Base-by-base conservation (phyloP, 352 stramenopile genomes). In the Hyaloperonospora arabidopsidis region DNA sequence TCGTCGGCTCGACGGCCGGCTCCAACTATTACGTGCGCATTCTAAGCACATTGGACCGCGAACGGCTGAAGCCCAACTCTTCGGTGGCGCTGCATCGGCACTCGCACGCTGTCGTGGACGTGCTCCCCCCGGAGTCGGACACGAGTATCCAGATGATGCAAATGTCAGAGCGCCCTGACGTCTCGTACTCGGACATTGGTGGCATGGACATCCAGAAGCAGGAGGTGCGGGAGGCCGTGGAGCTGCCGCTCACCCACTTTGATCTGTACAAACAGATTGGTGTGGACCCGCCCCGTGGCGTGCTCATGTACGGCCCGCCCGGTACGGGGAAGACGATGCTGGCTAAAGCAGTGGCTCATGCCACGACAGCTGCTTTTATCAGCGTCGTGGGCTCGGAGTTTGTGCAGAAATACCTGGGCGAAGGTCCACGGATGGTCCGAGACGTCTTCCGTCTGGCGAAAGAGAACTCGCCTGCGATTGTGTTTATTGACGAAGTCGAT, bases 401-500 rank as follows among this genome's bases (percentile, higher is more conserved):
- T 70, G 97, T 99, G 45, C 97, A 99, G 70, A 99, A 99, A 76
- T 99, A 99, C 64, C 66, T 99, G 12, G 87, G 88, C 18, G 97
- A 99, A 79, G 97, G 97, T n/a, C 97, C 97, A 44, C 95, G 97
- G 40, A 99, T 99, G 97, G 97, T 99, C 50, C 93, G 97, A 50
- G 97, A 99, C 71, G 97, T 99, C n/a, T 99, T 99, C 73, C 92
- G 97, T 6, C 85, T 99, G 17, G 97, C 97, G 35, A 96, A 97
- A 55, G 97, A 99, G 70, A 99, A 99, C 74, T 95, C 96, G 38
- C 97, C 97, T 8, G 95, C 91, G 52, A 98, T 99, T 56, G 91
- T 99, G 40, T 99, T 99, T 71, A 99, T 99, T 63, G 97, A 99
- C 73, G 97, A 99, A 71, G 97, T 99, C 48, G 96, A 99, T 68